Conservation (phyloP, 2,329 filamentous ascomycete genomes). For the Onygenales sp. region DNA sequence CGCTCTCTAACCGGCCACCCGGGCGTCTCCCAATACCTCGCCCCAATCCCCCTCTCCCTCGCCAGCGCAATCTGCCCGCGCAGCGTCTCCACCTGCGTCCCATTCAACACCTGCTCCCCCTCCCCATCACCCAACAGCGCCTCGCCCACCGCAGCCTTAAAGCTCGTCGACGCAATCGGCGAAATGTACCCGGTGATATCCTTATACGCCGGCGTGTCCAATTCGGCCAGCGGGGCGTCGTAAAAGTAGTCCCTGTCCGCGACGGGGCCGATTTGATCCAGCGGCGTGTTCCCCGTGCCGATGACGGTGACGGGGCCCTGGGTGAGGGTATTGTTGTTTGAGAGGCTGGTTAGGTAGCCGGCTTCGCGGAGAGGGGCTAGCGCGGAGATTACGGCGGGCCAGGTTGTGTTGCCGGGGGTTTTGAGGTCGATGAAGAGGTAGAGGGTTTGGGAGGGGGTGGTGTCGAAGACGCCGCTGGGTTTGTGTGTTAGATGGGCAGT, state of each 20-base stretch:
- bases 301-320: slow-evolving; percentile 49
- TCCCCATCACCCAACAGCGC: slow-evolving; percentile 16
- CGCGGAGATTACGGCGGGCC: slow-evolving; percentile 46
- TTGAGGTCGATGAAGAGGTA: slow-evolving; percentile 59
- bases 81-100: slow-evolving; percentile 40
- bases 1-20: slow-evolving; percentile 49
- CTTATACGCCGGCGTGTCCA: slow-evolving; percentile 30
- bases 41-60: slow-evolving; percentile 47
- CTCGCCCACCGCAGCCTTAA: slow-evolving; percentile 32
- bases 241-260: slow-evolving; percentile 48
- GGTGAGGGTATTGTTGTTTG: slow-evolving; percentile 35
- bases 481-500: slow-evolving; percentile 1
- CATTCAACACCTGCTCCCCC: slow-evolving; percentile 15
- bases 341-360: slow-evolving; percentile 45
- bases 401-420: slow-evolving; percentile 47
- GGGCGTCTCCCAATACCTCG: slow-evolving; percentile 56
- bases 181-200: slow-evolving; percentile 41
- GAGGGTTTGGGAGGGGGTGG: slow-evolving; percentile 45
- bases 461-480: slow-evolving; percentile 51
- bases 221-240: slow-evolving; percentile 44
- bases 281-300: slow-evolving; percentile 50
- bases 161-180: slow-evolving; percentile 46
- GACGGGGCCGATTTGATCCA: slow-evolving; percentile 38
- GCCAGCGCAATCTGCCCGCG: slow-evolving; percentile 44
- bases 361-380: slow-evolving; percentile 47